Evolutionary conservation across 1,284 basidiomycete species (phyloP).

Genomic region (Ganoderma multipileum): DNA sequence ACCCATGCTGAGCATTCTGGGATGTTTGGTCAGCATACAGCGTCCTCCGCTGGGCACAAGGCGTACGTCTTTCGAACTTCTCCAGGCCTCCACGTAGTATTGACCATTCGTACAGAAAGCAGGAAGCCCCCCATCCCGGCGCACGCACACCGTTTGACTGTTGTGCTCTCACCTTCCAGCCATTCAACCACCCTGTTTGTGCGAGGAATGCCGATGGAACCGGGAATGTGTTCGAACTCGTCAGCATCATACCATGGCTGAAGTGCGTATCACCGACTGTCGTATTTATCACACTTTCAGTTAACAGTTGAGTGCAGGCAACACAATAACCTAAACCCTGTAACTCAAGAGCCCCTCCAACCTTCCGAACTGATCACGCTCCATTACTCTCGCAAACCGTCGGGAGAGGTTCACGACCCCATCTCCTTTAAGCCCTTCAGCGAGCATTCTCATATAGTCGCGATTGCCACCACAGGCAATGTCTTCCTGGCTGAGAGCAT

Average conservation of each 20-base stretch:
- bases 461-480: conserved; percentile 89
- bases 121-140: conserved; percentile 65
- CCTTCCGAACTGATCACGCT: conserved; percentile 88
- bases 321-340: conserved; percentile 83
- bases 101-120: conserved; percentile 55
- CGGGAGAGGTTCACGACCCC: conserved; percentile 88
- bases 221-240: conserved; percentile 83
- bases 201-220: conserved; percentile 82
- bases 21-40: conserved; percentile 77
- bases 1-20: conserved; percentile 87
- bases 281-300: neutral
- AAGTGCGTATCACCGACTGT: conserved; percentile 63
- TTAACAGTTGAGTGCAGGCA: conserved; percentile 51
- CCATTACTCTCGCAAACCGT: conserved; percentile 83
- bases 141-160: conserved; percentile 86
- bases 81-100: neutral
- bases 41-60: conserved; percentile 75
- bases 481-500: conserved; percentile 92
- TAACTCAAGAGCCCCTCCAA: conserved; percentile 83
- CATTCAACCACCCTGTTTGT: conserved; percentile 90
- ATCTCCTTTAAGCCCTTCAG: conserved; percentile 94
- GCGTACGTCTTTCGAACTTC: conserved; percentile 52
- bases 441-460: conserved; percentile 91
- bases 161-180: conserved; percentile 92
- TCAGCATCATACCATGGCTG: conserved; percentile 93